Conservation (phyloP, 306 rosid species). For the Ormosia semicastrata region DNA sequence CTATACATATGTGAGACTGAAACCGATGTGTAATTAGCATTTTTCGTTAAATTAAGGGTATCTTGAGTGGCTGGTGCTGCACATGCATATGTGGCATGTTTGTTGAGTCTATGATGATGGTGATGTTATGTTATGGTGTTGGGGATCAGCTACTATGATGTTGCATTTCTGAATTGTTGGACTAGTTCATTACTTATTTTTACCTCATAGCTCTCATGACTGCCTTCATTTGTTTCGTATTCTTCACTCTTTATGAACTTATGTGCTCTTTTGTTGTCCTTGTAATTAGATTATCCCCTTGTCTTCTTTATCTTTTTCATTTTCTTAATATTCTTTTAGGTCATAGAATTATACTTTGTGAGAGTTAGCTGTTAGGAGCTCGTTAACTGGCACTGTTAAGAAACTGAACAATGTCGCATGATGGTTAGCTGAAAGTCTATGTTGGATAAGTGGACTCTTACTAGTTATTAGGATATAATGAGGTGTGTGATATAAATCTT, state of each 20-base stretch:
- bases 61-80: neutral
- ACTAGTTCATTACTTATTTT: conserved; percentile 10
- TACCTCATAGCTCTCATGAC: neutral
- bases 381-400: neutral
- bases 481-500: neutral
- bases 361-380: neutral
- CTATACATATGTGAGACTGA: neutral
- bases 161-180: conserved; percentile 2
- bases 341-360: neutral
- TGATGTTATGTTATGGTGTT: neutral
- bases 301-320: neutral
- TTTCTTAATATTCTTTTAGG: neutral
- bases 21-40: neutral
- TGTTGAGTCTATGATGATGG: neutral
- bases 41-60: neutral
- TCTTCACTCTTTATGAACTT: neutral
- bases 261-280: neutral
- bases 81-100: neutral
- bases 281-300: neutral
- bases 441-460: neutral
- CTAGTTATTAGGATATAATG: neutral
- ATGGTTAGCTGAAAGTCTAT: neutral
- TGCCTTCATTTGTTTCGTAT: neutral
- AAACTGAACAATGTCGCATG: neutral
- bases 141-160: conserved; percentile 8